phyloP scores from a whole-genome alignment of 306 rosid species.

The Prunus mongolica region DNA sequence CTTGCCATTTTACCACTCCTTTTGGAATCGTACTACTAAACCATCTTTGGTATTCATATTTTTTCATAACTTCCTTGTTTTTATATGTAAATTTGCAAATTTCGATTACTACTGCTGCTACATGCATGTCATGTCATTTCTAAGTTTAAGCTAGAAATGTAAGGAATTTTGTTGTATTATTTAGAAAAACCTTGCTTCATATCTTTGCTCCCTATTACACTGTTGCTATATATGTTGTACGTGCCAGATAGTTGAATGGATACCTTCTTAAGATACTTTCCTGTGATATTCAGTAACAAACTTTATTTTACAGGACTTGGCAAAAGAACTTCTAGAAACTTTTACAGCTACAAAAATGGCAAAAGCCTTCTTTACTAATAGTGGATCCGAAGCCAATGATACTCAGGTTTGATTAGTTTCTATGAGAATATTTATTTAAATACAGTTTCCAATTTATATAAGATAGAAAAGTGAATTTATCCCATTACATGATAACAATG shows the following conservation, averaged over 20 bases:
- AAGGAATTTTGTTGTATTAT: no score
- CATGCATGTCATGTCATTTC: background rate
- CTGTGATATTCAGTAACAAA: constrained; percentile 16
- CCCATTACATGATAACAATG: constrained; percentile 1
- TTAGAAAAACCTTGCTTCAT: no score
- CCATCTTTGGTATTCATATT: constrained; percentile 78
- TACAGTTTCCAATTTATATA: background rate
- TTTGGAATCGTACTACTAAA: constrained; percentile 93
- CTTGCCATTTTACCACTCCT: constrained; percentile 97
- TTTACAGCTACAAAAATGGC: constrained; percentile 85
- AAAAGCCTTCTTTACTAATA: constrained; percentile 81
- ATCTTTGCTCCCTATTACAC: background rate
- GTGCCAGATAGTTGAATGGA: constrained; percentile 1
- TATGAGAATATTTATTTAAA: constrained; percentile 22
- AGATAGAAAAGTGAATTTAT: constrained; percentile 5
- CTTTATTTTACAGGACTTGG: constrained; percentile 66
- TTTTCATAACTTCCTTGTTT: constrained; percentile 11
- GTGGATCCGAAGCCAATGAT: constrained; percentile 98
- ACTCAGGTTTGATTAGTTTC: constrained; percentile 61
- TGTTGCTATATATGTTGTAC: background rate
- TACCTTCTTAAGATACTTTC: background rate
- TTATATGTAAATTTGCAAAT: background rate
- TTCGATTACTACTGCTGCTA: background rate
- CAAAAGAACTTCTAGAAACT: constrained; percentile 67
- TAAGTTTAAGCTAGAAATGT: no score